Conservation (phyloP, 768 basidiomycete genomes). For the Suillus discolor region DNA sequence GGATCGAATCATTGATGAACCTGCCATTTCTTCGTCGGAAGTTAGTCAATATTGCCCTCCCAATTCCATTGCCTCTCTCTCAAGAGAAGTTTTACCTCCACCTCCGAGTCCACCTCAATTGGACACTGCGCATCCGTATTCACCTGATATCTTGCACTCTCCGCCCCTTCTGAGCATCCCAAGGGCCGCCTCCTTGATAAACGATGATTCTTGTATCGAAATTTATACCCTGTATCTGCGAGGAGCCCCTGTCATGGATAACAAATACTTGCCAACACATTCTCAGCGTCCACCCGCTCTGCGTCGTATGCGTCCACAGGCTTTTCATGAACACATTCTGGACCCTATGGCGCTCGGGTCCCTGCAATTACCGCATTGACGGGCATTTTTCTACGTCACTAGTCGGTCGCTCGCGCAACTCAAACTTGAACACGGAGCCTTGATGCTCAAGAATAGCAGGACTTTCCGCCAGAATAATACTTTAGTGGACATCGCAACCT, state of each 20-base stretch:
- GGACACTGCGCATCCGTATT: not conserved
- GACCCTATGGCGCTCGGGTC: not conserved
- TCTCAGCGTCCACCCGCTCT: constrained; percentile 4
- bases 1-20: not conserved
- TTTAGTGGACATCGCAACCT: not conserved
- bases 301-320: not conserved
- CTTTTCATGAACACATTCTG: not conserved
- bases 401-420: constrained; percentile 51
- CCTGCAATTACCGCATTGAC: not conserved
- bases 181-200: not conserved
- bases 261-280: constrained; percentile 13
- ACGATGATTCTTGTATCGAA: constrained; percentile 5
- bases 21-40: constrained; percentile 7
- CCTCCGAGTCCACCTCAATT: not conserved
- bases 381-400: constrained; percentile 82
- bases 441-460: constrained; percentile 6
- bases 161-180: constrained; percentile 5
- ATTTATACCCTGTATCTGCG: constrained; percentile 5
- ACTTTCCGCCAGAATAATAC: constrained; percentile 10
- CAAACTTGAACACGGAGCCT: constrained; percentile 7
- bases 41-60: constrained; percentile 11
- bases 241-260: constrained; percentile 9
- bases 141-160: not conserved
- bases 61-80: not conserved
- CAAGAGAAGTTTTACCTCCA: not conserved